Evolutionary conservation across 768 basidiomycete genomes (phyloP).

Genomic region (Amanita rimosa): DNA sequence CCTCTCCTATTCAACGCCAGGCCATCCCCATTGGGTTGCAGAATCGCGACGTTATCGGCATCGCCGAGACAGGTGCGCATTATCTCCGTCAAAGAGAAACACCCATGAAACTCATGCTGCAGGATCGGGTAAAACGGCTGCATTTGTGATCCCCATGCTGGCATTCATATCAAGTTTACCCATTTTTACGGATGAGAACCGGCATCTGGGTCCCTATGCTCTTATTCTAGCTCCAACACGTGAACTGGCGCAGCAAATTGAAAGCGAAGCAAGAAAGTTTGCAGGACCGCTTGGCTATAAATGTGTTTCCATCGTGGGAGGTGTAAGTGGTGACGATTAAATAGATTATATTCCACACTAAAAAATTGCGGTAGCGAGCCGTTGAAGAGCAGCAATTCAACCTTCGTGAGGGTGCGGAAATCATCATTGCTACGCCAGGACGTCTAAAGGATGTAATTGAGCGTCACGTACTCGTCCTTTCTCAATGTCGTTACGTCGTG

Average conservation of each 20-base stretch:
- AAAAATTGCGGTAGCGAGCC: slow-evolving; percentile 40
- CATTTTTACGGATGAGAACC: slow-evolving; percentile 81
- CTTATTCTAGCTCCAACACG: slow-evolving; percentile 95
- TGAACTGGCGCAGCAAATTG: slow-evolving; percentile 96
- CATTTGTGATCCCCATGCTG: slow-evolving; percentile 97
- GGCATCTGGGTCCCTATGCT: slow-evolving; percentile 89
- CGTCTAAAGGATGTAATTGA: slow-evolving; percentile 97
- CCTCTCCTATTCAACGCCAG: slow-evolving; percentile 93
- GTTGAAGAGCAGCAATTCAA: slow-evolving; percentile 99
- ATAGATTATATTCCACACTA: neutral
- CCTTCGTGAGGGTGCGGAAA: slow-evolving; percentile 95
- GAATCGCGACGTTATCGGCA: slow-evolving; percentile 95
- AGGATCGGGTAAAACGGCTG: slow-evolving; percentile 99
- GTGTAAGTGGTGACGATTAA: slow-evolving; percentile 40
- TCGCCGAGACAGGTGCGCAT: slow-evolving; percentile 89
- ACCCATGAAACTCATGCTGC: neutral
- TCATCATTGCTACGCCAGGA: slow-evolving; percentile 97
- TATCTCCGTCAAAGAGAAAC: neutral
- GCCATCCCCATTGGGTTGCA: slow-evolving; percentile 98
- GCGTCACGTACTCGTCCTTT: slow-evolving; percentile 87
- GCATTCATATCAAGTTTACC: slow-evolving; percentile 86
- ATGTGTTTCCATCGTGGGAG: slow-evolving; percentile 97
- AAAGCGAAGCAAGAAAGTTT: slow-evolving; percentile 86
- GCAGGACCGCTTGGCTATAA: slow-evolving; percentile 82
- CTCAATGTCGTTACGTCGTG: slow-evolving; percentile 96